phyloP scores from a whole-genome alignment of 208 protist species.

The Acanthamoeba triangularis region DNA sequence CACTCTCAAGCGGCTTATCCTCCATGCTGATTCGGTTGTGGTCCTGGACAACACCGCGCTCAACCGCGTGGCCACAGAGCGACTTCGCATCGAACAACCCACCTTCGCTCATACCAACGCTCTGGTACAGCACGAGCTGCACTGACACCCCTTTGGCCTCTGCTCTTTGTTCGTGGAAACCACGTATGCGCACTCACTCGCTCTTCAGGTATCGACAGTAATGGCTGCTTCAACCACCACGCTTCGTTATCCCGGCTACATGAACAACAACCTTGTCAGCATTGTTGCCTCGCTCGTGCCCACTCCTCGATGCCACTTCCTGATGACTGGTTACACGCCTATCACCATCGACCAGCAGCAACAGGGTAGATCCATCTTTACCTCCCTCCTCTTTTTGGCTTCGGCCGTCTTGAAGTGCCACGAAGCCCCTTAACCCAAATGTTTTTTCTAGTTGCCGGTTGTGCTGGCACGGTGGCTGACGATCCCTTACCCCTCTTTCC shows the following conservation, averaged over 20 bases:
- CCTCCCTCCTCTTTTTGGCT: no score
- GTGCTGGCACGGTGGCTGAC: no score
- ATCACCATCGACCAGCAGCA: slow-evolving; percentile 94
- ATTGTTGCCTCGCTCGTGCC: slow-evolving; percentile 99
- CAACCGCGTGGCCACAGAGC: slow-evolving; percentile 98
- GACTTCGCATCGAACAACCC: slow-evolving; percentile 96
- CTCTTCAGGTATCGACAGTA: slow-evolving; percentile 95
- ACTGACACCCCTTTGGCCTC: no score
- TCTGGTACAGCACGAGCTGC: no score
- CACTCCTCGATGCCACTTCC: slow-evolving; percentile 99
- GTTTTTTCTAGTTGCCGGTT: no score
- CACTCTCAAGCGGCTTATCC: slow-evolving; percentile 98
- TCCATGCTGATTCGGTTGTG: slow-evolving; percentile 98
- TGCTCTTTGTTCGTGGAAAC: no score
- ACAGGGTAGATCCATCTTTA: slow-evolving; percentile 53
- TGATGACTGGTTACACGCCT: slow-evolving; percentile 99
- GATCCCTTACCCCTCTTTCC: no score
- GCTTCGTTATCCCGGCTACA: slow-evolving; percentile 98
- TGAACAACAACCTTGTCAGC: slow-evolving; percentile 95
- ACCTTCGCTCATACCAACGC: slow-evolving; percentile 98
- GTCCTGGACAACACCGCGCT: slow-evolving; percentile 99
- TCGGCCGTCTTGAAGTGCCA: no score
- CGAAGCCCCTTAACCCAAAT: no score
- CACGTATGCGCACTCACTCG: not conserved
- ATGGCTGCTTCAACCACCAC: slow-evolving; percentile 99